A percentile compares a stretch with the other conserved stretches of the same genome.
Evolutionary conservation across 2,329 filamentous ascomycete genomes (phyloP).

Genomic region (Chrysoporthe puriensis): DNA sequence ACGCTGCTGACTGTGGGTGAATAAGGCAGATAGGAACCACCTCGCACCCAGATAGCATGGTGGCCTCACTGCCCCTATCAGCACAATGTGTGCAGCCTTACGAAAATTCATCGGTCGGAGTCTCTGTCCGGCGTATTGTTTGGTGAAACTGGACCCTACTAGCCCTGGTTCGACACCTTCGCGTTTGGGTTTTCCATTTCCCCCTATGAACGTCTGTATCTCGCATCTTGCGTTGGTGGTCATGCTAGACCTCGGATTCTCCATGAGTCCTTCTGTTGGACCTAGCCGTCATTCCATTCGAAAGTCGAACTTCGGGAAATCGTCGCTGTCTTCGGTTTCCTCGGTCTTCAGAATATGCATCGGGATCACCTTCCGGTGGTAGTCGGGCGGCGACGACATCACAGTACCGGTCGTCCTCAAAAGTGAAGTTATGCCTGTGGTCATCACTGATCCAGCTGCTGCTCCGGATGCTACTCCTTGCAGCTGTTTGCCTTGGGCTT

Average conservation of each 20-base stretch:
- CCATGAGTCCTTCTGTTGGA: not conserved
- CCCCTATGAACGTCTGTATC: not conserved
- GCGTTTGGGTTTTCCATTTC: not conserved
- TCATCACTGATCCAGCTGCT: slow-evolving; percentile 23
- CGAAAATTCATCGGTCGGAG: not conserved
- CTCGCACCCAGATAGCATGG: not conserved
- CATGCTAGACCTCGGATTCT: not conserved
- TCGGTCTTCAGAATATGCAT: slow-evolving; percentile 6
- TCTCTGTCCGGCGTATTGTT: not conserved
- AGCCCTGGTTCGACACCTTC: not conserved
- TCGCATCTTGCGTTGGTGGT: not conserved
- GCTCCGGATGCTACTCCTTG: slow-evolving; percentile 24
- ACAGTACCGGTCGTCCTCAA: slow-evolving; percentile 15
- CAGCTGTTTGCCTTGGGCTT: slow-evolving; percentile 21
- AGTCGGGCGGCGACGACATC: slow-evolving; percentile 8
- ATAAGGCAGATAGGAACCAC: not conserved
- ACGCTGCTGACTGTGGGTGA: not conserved
- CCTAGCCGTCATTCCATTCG: not conserved
- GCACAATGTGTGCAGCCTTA: not conserved
- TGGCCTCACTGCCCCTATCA: not conserved
- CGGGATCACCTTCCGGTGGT: not conserved
- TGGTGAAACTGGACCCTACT: not conserved
- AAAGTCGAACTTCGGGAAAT: slow-evolving; percentile 7
- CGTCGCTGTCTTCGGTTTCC: slow-evolving; percentile 5
- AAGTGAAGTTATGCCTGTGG: slow-evolving; percentile 15